Conservation (phyloP, 495 filamentous ascomycete species). For the Paragyromitra xinjiangensis region DNA sequence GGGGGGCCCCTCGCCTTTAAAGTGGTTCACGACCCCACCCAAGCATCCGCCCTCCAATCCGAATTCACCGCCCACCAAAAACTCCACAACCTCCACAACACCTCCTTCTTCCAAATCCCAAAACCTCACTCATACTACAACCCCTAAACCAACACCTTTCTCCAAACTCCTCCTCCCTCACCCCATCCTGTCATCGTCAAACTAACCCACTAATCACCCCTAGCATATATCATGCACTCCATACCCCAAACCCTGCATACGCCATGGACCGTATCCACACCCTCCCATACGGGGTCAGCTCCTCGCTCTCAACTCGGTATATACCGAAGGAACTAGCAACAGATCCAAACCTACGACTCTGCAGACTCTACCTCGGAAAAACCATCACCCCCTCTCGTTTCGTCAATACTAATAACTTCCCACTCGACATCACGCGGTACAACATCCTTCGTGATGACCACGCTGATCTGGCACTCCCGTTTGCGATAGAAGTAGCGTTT, state of each 20-base stretch:
- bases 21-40: slow-evolving; percentile 6
- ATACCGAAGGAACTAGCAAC: not conserved
- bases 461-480: slow-evolving; percentile 5
- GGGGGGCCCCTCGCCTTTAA: slow-evolving; percentile 24
- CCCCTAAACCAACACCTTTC: slow-evolving; percentile 1
- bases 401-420: slow-evolving; percentile 33
- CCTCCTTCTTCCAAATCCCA: slow-evolving; percentile 14
- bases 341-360: not conserved
- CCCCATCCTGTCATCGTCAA: not conserved
- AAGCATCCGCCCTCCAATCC: not conserved
- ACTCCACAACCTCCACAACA: slow-evolving; percentile 10
- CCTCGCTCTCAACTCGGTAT: not conserved
- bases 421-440: slow-evolving; percentile 12
- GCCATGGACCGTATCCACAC: slow-evolving; percentile 1
- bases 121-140: slow-evolving; percentile 22
- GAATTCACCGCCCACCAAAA: slow-evolving; percentile 16
- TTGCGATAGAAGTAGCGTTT: slow-evolving; percentile 16
- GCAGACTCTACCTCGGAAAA: slow-evolving; percentile 18
- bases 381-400: not conserved
- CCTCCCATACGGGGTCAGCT: not conserved
- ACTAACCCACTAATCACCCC: not conserved
- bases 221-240: not conserved
- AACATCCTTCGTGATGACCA: not conserved
- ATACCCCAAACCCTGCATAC: not conserved
- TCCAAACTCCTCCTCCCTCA: not conserved